phyloP scores from a whole-genome alignment of 2,329 filamentous ascomycete species.

The Rhexocercosporidium sp. region DNA sequence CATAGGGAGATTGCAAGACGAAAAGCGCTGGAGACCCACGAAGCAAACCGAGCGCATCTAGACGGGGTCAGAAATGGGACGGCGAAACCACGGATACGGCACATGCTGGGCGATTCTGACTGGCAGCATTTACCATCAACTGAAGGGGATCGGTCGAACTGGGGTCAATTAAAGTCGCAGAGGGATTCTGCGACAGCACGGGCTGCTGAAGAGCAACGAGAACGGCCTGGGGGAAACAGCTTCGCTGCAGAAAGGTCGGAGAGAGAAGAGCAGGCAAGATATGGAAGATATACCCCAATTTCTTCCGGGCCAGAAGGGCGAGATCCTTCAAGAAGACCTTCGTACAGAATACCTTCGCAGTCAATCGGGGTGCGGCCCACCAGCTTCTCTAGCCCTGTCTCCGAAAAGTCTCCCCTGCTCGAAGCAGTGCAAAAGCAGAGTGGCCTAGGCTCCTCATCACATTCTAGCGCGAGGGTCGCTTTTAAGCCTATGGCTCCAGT shows the following conservation, averaged over 20 bases:
- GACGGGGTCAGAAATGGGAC: not conserved
- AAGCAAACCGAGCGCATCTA: not conserved
- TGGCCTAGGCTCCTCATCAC: not conserved
- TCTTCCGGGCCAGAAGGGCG: not conserved
- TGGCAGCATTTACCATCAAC: not conserved
- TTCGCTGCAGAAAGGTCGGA: conserved; percentile 33
- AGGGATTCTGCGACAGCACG: conserved; percentile 12
- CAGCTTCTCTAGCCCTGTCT: not conserved
- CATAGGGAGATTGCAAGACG: conserved; percentile 14
- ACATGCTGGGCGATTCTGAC: conserved; percentile 19
- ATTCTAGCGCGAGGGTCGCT: not conserved
- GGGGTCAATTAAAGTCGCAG: conserved; percentile 29
- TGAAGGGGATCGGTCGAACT: conserved; percentile 13
- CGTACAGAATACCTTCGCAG: not conserved
- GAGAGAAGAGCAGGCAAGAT: conserved; percentile 36
- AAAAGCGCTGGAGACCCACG: conserved; percentile 16
- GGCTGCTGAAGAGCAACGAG: not conserved
- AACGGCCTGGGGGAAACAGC: conserved; percentile 1
- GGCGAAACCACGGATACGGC: conserved; percentile 2
- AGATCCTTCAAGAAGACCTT: not conserved
- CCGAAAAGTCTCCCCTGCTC: not conserved
- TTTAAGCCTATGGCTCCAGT: not conserved
- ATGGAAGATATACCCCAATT: conserved; percentile 35
- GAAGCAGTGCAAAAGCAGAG: not conserved
- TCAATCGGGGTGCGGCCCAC: not conserved